Evolutionary conservation across 129 eudicot species (phyloP).

Genomic region (Lactuca saligna): DNA sequence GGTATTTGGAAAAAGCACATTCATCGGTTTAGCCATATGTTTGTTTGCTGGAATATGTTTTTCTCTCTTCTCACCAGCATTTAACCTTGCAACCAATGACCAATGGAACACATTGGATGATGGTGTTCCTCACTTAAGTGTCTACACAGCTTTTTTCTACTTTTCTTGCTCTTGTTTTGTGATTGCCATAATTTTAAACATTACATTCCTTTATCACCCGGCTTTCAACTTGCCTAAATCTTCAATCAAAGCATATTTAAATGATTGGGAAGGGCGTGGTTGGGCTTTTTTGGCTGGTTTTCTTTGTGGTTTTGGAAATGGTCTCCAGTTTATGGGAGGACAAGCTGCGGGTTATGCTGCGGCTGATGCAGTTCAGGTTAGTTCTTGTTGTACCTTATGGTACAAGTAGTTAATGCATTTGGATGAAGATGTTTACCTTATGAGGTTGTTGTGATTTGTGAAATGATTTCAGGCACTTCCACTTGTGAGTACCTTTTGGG

Average conservation of each 20-base stretch:
- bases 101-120: constrained; percentile 71
- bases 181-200: constrained; percentile 62
- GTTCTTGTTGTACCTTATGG: constrained; percentile 5
- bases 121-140: constrained; percentile 71
- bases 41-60: constrained; percentile 75
- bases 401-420: constrained; percentile 1
- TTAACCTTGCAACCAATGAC: constrained; percentile 88
- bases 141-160: constrained; percentile 88
- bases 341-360: constrained; percentile 99
- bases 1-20: constrained; percentile 75
- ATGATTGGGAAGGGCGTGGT: constrained; percentile 79
- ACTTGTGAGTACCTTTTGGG: constrained; percentile 93
- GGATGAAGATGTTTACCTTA: background rate
- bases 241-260: constrained; percentile 52
- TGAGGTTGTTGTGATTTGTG: constrained; percentile 16
- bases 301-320: constrained; percentile 86
- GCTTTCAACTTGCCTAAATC: constrained; percentile 61
- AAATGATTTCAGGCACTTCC: constrained; percentile 68
- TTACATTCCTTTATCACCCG: constrained; percentile 64
- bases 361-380: constrained; percentile 90
- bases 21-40: constrained; percentile 62
- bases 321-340: constrained; percentile 94
- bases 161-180: constrained; percentile 79
- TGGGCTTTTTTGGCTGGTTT: constrained; percentile 89
- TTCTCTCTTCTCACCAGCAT: constrained; percentile 85